Base-by-base conservation (phyloP, 2,329 filamentous ascomycete genomes). In the Pseudocercospora fuligena region DNA sequence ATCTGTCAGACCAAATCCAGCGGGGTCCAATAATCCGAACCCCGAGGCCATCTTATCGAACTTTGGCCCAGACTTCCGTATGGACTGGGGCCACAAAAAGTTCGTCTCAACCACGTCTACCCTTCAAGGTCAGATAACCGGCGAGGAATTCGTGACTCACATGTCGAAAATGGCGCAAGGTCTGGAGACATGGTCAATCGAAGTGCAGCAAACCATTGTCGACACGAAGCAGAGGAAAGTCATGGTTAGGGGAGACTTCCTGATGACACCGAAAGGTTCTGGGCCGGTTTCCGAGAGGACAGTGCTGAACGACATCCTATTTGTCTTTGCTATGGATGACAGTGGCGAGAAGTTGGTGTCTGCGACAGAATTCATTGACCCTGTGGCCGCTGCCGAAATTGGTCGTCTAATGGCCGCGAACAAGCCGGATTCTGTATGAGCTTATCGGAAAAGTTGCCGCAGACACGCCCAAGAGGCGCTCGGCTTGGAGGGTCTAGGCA, bases 201-300 rank as follows among this genome's bases (percentile, higher is more conserved):
- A 61, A 14, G 47, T 61, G 12, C 40, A 46, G 16, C 58, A 61
- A 49, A 14, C 47, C 23, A 61, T 61, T 23, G 58, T 61, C 16
- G 58, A 61, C 19, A 49, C 58, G 19, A 47, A 61, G 58, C 36
- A 47, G 36, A 61, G 43, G 46, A 61, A 40, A 25, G 58, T 27
- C 14, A 61, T 49, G 58, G 27, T 49, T 16, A 25, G 58, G 29
- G 58, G 36, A 61, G 58, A 61, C 29, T 61, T 61, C 58, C 51
- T 61, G 11, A 61, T 61, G 58, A 31, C 14, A 21, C 36, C 36
- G 16, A 61, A 47, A 49, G 54, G 58, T 7, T 21, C 40, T 21
- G 14, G 19, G 29, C 46, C 36, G 3, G 27, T 29, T 1, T 40
- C 46, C 46, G 58, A 51, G 29, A 46, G 36, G 27, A 61, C 58